Evolutionary conservation across 108 stramenopile genomes (phyloP).

Genomic region (Cyclotella baltica): DNA sequence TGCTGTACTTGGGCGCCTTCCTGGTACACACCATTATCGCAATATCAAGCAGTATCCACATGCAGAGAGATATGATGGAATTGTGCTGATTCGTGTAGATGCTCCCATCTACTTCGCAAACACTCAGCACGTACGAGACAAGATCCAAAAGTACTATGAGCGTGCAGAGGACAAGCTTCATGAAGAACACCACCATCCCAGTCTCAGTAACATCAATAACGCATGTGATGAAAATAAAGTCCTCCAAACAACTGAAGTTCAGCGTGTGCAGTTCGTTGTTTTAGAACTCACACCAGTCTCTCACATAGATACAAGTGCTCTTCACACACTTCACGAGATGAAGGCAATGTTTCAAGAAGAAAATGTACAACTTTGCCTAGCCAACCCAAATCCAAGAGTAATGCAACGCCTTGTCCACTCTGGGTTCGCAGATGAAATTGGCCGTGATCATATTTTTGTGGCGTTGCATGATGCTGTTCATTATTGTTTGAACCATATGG

Average conservation of each 20-base stretch:
- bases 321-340: slow-evolving; percentile 15
- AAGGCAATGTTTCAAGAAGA: background rate
- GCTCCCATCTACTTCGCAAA: slow-evolving; percentile 13
- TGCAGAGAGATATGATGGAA: slow-evolving; percentile 61
- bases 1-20: slow-evolving; percentile 68
- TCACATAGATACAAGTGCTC: slow-evolving; percentile 1
- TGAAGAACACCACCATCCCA: background rate
- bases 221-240: background rate
- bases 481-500: slow-evolving; percentile 14
- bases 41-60: slow-evolving; percentile 69
- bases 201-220: background rate
- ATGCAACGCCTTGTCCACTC: slow-evolving; percentile 1
- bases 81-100: slow-evolving; percentile 25
- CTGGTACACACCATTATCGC: slow-evolving; percentile 62
- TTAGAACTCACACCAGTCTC: background rate
- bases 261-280: slow-evolving; percentile 8
- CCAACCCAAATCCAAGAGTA: slow-evolving; percentile 13
- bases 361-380: slow-evolving; percentile 13
- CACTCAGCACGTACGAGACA: slow-evolving; percentile 4
- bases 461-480: slow-evolving; percentile 13
- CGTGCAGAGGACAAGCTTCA: slow-evolving; percentile 9
- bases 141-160: slow-evolving; percentile 18
- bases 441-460: slow-evolving; percentile 15
- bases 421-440: slow-evolving; percentile 15
- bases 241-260: background rate